A percentile compares a stretch with the other conserved stretches of the same genome.
Conservation (phyloP, 1,284 basidiomycete genomes). For the Melampsora americana region DNA sequence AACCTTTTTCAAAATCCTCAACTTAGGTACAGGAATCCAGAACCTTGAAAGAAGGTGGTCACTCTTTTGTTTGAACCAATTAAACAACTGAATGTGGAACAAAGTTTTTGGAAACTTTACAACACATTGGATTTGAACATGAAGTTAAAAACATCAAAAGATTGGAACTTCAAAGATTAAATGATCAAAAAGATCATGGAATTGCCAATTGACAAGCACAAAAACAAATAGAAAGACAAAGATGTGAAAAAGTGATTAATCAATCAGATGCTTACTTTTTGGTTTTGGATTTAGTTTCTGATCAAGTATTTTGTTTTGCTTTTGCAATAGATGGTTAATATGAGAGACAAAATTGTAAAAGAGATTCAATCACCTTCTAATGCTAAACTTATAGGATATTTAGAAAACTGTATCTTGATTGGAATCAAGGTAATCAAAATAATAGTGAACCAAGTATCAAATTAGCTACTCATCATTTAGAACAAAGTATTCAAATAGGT, state of each 20-base stretch:
- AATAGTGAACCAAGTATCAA: conserved; percentile 37
- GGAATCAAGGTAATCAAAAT: conserved; percentile 17
- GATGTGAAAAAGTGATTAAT: conserved; percentile 20
- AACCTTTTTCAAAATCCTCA: too few species aligned
- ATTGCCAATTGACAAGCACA: conserved; percentile 18
- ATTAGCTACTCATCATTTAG: conserved; percentile 35
- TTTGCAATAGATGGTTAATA: conserved; percentile 24
- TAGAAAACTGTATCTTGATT: conserved; percentile 34
- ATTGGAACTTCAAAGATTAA: conserved; percentile 14
- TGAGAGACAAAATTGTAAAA: conserved; percentile 22
- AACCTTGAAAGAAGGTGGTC: too few species aligned
- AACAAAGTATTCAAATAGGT: conserved; percentile 37
- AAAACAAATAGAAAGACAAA: conserved; percentile 30
- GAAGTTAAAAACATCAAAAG: conserved; percentile 5
- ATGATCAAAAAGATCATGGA: conserved; percentile 22
- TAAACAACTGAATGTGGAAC: too few species aligned
- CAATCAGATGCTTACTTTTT: conserved; percentile 4
- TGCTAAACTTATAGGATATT: conserved; percentile 19
- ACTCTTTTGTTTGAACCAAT: too few species aligned
- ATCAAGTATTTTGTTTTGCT: too few species aligned
- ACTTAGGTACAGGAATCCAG: too few species aligned
- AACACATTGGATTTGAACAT: neutral
- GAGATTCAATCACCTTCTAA: conserved; percentile 20
- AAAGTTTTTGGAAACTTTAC: too few species aligned
- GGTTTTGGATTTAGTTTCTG: too few species aligned